phyloP scores from a whole-genome alignment of 2,329 filamentous ascomycete species.

The Colletotrichum echinochloae region DNA sequence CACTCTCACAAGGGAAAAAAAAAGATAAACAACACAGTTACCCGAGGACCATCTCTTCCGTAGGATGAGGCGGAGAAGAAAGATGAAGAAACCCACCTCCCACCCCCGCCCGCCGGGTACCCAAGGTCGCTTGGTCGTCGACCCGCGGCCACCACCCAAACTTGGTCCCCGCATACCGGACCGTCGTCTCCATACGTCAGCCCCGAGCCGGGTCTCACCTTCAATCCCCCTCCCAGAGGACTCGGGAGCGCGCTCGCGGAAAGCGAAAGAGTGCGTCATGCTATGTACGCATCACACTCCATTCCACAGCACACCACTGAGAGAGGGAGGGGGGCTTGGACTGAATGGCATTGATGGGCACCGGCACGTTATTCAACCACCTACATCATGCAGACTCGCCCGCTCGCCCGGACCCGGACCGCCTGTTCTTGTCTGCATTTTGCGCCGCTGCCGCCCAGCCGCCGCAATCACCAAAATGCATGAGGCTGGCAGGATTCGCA shows the following conservation, averaged over 20 bases:
- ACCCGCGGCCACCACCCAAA: neutral
- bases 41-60: neutral
- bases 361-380: neutral
- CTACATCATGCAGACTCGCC: neutral
- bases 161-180: neutral
- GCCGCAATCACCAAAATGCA: neutral
- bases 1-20: neutral
- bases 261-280: neutral
- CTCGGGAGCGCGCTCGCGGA: neutral
- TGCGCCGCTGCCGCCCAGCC: neutral
- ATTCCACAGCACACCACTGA: neutral
- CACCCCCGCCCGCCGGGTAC: neutral
- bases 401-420: conserved; percentile 9
- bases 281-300: neutral
- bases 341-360: neutral
- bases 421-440: neutral
- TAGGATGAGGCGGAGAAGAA: neutral
- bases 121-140: neutral
- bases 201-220: neutral
- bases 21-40: neutral
- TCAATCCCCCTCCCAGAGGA: neutral
- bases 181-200: neutral
- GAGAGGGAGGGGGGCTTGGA: neutral
- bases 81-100: neutral
- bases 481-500: neutral